These are phyloP conservation scores for Kwoniella dejecticola DNA, from an alignment of 768 basidiomycete genomes.

Conservation along the genomic window DNA sequence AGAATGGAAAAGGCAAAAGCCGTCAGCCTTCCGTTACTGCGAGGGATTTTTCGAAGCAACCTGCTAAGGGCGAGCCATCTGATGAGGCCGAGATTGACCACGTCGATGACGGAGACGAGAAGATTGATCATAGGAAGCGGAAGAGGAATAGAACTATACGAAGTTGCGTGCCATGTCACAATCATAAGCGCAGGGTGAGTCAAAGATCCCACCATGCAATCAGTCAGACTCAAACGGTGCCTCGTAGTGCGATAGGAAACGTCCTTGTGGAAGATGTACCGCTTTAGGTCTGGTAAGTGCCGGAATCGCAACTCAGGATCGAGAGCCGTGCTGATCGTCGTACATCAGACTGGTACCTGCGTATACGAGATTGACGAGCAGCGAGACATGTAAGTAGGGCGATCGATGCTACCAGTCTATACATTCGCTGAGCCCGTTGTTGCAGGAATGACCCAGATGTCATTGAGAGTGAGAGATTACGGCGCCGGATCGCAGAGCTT, in stretches of 20 bases:
- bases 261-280: constrained; percentile 87
- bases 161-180: constrained; percentile 79
- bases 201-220: background rate
- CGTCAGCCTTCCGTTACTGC: background rate
- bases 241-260: constrained; percentile 80
- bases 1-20: background rate
- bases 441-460: constrained; percentile 83
- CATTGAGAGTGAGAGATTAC: constrained; percentile 82
- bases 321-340: background rate
- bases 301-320: constrained; percentile 14
- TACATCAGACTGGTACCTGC: constrained; percentile 91
- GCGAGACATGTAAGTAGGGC: constrained; percentile 38
- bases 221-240: constrained; percentile 1
- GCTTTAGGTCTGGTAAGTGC: constrained; percentile 74
- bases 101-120: constrained; percentile 30
- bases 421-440: too few species aligned
- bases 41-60: constrained; percentile 6
- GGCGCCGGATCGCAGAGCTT: constrained; percentile 86
- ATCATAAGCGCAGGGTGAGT: constrained; percentile 85
- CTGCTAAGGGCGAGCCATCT: constrained; percentile 2
- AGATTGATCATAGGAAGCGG: constrained; percentile 64
- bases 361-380: constrained; percentile 85
- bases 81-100: constrained; percentile 17
- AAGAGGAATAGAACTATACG: constrained; percentile 90
- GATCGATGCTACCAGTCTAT: too few species aligned